Evolutionary conservation across 73 alveolate genomes (phyloP).

Genomic region (Paramecium octaurelia): DNA sequence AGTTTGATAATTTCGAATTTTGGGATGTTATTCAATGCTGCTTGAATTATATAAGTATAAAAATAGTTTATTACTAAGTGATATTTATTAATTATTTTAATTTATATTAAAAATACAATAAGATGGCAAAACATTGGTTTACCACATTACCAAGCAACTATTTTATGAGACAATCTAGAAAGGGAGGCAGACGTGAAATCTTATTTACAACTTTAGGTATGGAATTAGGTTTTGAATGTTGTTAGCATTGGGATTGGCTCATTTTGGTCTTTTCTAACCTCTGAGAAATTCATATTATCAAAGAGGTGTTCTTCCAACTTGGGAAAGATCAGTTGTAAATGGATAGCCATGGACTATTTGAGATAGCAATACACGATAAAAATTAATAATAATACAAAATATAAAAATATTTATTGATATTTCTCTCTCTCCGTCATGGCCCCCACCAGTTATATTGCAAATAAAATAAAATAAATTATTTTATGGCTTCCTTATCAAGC

Average conservation of each 20-base stretch:
- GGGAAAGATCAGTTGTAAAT: slow-evolving; percentile 17
- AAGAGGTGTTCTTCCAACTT: background rate
- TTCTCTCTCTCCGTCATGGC: background rate
- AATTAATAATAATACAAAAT: background rate
- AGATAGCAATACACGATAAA: background rate
- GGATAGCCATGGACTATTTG: slow-evolving; percentile 44
- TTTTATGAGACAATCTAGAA: slow-evolving; percentile 38
- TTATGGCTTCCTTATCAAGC: slow-evolving; percentile 10
- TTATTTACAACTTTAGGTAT: background rate
- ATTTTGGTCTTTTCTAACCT: background rate
- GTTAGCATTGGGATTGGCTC: slow-evolving; percentile 14
- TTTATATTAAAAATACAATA: background rate
- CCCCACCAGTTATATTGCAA: background rate
- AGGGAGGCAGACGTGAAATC: slow-evolving; percentile 38
- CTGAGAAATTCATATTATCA: background rate
- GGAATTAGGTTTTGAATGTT: background rate
- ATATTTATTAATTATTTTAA: background rate
- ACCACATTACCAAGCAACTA: background rate
- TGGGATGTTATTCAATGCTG: background rate
- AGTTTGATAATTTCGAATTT: background rate
- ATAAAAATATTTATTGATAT: background rate
- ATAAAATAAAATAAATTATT: background rate
- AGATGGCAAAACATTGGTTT: slow-evolving; percentile 36
- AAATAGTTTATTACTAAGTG: background rate
- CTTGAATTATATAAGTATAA: background rate